A percentile compares a stretch with the other conserved stretches of the same genome.
Evolutionary conservation across 139 green algal genomes (phyloP).

Genomic region (Marvania coccoides): DNA sequence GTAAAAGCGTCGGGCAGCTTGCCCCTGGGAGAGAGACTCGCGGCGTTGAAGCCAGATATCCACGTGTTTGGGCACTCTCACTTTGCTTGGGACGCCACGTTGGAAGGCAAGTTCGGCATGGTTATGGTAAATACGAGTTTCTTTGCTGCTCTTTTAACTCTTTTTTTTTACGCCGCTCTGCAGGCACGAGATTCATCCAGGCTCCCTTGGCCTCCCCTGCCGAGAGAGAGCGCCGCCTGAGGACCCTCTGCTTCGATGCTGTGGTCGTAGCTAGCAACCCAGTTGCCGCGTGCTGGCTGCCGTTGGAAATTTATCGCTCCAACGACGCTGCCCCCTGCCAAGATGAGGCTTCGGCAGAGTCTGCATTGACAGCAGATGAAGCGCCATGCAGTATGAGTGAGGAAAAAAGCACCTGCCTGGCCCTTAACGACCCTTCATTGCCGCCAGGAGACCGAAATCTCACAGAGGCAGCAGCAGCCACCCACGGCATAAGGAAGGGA

Average conservation of each 20-base stretch:
- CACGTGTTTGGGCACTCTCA: slow-evolving; percentile 79
- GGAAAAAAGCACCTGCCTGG: not conserved
- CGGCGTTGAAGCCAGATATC: slow-evolving; percentile 43
- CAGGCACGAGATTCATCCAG: slow-evolving; percentile 63
- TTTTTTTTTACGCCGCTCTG: not conserved
- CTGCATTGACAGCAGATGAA: not conserved
- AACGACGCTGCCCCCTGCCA: not conserved
- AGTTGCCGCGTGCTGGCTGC: slow-evolving; percentile 20
- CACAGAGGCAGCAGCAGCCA: not conserved
- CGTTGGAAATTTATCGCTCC: slow-evolving; percentile 16
- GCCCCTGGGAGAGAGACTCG: slow-evolving; percentile 42
- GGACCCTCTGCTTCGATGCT: slow-evolving; percentile 19
- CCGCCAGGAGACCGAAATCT: not conserved
- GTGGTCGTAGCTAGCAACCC: not conserved
- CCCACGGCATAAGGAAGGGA: not conserved
- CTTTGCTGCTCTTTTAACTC: not conserved
- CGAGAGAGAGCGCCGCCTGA: slow-evolving; percentile 45
- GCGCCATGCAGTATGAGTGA: not conserved
- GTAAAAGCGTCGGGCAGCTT: slow-evolving; percentile 38
- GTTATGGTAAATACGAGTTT: not conserved
- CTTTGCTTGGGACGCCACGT: slow-evolving; percentile 61
- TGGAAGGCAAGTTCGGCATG: slow-evolving; percentile 38
- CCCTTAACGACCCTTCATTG: not conserved
- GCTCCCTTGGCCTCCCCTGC: slow-evolving; percentile 55
- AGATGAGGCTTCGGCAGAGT: not conserved